These are phyloP conservation scores for Coriaria nepalensis DNA, from an alignment of 306 rosid species.

Conservation along the genomic window DNA sequence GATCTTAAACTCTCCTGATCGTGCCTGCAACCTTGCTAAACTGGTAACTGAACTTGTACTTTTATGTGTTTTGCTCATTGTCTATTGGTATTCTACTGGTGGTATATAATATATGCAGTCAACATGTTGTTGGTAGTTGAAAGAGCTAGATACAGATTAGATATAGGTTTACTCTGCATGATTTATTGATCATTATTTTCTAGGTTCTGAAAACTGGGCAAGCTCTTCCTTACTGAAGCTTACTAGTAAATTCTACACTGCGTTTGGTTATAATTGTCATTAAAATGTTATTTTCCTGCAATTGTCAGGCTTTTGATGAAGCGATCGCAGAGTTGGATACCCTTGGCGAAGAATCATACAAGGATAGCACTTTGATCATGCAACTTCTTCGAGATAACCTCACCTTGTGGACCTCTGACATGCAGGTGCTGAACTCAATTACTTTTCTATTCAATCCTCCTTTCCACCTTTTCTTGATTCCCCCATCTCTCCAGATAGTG, in stretches of 20 bases:
- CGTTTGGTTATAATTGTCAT: background rate
- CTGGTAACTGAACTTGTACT: slow-evolving; percentile 42
- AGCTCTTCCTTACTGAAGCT: background rate
- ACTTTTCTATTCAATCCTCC: background rate
- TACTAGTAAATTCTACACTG: background rate
- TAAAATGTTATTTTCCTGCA: background rate
- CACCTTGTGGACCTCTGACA: slow-evolving; percentile 98
- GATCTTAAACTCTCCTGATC: slow-evolving; percentile 95
- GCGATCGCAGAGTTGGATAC: slow-evolving; percentile 98
- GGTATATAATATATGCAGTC: background rate
- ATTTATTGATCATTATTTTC: background rate
- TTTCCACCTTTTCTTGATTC: background rate
- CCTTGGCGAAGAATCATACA: slow-evolving; percentile 95
- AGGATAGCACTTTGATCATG: slow-evolving; percentile 99
- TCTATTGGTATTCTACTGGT: too few species aligned
- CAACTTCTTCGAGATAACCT: slow-evolving; percentile 98
- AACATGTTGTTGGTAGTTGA: background rate
- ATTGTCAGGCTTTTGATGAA: slow-evolving; percentile 81
- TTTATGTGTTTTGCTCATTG: background rate
- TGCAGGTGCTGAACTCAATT: slow-evolving; percentile 58
- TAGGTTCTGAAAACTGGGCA: background rate
- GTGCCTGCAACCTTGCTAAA: slow-evolving; percentile 97
- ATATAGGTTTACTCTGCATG: background rate
- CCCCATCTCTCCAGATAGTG: too few species aligned
- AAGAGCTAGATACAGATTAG: too few species aligned